phyloP scores from a whole-genome alignment of 257 asterid genomes.

The Lavandula angustifolia region DNA sequence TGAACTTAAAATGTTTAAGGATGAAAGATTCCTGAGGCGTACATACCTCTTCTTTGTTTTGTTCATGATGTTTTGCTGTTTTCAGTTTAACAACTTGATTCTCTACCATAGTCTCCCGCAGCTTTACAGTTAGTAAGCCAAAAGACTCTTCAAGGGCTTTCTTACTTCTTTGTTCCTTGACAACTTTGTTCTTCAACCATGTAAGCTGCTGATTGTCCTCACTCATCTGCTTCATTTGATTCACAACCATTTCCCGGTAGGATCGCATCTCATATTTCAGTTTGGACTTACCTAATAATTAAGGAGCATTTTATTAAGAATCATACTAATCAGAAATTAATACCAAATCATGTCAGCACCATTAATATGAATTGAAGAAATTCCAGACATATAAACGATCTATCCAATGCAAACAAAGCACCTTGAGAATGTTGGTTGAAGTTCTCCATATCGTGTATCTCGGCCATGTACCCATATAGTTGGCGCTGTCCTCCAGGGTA shows the following conservation, averaged over 20 bases:
- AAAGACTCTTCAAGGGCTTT: constrained; percentile 52
- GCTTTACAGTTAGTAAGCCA: constrained; percentile 39
- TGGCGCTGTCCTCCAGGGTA: constrained; percentile 51
- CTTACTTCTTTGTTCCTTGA: constrained; percentile 46
- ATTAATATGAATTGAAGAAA: neutral
- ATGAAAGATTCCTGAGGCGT: neutral
- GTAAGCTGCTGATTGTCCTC: constrained; percentile 75
- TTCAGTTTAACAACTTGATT: constrained; percentile 44
- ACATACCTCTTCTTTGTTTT: constrained; percentile 68
- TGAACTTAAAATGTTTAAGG: too few relatives aligned
- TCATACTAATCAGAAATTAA: constrained; percentile 8
- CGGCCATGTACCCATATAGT: constrained; percentile 60
- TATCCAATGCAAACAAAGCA: constrained; percentile 11
- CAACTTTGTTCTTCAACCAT: constrained; percentile 47
- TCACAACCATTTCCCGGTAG: constrained; percentile 57
- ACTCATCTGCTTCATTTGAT: constrained; percentile 59
- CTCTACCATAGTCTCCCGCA: constrained; percentile 47
- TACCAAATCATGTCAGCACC: neutral
- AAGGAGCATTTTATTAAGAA: too few relatives aligned
- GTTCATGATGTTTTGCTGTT: constrained; percentile 58
- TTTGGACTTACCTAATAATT: constrained; percentile 52
- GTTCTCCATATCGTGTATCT: constrained; percentile 45
- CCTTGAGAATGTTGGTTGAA: constrained; percentile 61
- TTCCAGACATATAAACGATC: constrained; percentile 16
- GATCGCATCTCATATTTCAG: constrained; percentile 62